Conservation (phyloP, 345 rosid genomes). For the Rhizophora apiculata region DNA sequence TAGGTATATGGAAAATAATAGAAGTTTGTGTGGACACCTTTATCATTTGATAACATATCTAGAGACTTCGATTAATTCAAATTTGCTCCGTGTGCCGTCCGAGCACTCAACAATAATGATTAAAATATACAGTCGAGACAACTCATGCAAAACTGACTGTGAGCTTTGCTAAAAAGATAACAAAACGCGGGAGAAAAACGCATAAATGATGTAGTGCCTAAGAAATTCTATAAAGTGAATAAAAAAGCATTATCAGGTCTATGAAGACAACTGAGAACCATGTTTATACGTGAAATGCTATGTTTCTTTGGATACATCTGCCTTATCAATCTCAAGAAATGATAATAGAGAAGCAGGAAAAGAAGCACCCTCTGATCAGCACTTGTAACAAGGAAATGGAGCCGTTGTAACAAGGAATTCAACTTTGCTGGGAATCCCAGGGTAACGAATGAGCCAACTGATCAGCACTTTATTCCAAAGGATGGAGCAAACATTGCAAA, state of each 20-base stretch:
- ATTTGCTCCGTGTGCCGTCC: neutral
- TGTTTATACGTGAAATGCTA: conserved; percentile 92
- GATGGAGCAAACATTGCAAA: too few species aligned
- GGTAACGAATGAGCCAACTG: too few species aligned
- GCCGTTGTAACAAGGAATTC: too few species aligned
- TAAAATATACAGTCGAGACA: neutral
- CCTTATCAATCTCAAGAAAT: conserved; percentile 64
- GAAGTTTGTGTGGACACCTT: neutral
- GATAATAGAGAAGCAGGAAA: conserved; percentile 9
- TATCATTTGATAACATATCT: neutral
- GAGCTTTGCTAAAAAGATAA: neutral
- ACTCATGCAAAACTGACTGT: neutral
- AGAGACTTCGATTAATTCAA: neutral
- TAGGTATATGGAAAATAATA: neutral
- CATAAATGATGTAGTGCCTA: neutral
- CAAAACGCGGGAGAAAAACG: neutral
- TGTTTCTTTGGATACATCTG: conserved; percentile 71
- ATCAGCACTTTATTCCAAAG: too few species aligned
- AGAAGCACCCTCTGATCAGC: neutral
- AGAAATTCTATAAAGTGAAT: neutral
- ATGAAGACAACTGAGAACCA: conserved; percentile 71
- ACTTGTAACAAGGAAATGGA: neutral
- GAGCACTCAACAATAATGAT: neutral
- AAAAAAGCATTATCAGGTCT: conserved; percentile 62
- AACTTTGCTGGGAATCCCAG: too few species aligned